phyloP scores from a whole-genome alignment of 768 basidiomycete genomes.

The Hypsizygus marmoreus region DNA sequence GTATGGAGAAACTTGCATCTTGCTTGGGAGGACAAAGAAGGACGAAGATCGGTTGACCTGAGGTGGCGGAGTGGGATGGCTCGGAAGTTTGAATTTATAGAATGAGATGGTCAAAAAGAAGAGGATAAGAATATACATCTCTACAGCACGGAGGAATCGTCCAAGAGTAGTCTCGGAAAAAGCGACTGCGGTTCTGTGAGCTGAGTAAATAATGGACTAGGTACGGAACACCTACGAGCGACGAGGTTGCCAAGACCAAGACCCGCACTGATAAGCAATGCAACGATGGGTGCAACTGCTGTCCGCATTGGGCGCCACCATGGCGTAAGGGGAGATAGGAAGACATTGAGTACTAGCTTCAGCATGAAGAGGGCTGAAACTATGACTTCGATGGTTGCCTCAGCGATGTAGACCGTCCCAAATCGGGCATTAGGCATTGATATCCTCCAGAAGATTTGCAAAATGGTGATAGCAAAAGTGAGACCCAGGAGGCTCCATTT shows the following conservation, averaged over 20 bases:
- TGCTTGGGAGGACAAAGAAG: no score
- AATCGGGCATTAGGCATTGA: slow-evolving; percentile 36
- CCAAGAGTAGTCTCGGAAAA: slow-evolving; percentile 73
- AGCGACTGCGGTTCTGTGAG: slow-evolving; percentile 57
- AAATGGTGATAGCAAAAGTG: slow-evolving; percentile 46
- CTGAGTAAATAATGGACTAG: no score
- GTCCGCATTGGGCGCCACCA: slow-evolving; percentile 46
- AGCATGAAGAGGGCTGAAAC: slow-evolving; percentile 60
- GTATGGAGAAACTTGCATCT: neutral
- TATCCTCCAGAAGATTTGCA: slow-evolving; percentile 69
- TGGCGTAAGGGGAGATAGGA: slow-evolving; percentile 40
- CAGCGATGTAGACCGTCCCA: slow-evolving; percentile 56
- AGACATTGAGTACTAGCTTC: slow-evolving; percentile 62
- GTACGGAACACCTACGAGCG: slow-evolving; percentile 48
- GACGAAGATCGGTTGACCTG: slow-evolving; percentile 1
- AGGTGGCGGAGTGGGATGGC: slow-evolving; percentile 4
- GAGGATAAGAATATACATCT: slow-evolving; percentile 64
- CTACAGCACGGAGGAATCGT: slow-evolving; percentile 64
- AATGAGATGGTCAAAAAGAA: slow-evolving; percentile 54
- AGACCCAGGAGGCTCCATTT: slow-evolving; percentile 52
- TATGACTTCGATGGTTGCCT: slow-evolving; percentile 59
- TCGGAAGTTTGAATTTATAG: slow-evolving; percentile 19
- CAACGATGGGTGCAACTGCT: slow-evolving; percentile 51
- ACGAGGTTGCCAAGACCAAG: slow-evolving; percentile 59
- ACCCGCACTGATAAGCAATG: slow-evolving; percentile 52